Base-by-base conservation (phyloP, 139 green algal genomes). In the Chlorella sp. region DNA sequence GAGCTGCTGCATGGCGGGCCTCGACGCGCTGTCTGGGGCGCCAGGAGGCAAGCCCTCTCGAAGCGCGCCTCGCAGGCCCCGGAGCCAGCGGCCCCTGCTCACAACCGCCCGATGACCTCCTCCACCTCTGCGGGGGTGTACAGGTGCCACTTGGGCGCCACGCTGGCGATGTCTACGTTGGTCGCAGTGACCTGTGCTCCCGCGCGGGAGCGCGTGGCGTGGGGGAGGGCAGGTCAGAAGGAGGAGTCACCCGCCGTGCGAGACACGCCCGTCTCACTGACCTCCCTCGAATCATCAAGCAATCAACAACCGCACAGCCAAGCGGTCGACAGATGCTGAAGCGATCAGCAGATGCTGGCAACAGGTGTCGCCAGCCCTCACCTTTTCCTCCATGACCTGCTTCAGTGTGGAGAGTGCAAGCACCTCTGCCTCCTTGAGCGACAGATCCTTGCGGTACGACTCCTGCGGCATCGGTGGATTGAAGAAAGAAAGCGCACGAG, bases 321-420 rank as follows among this genome's bases (percentile, higher is more conserved):
- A n/a, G n/a, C n/a, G n/a, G n/a, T n/a, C n/a, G n/a, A n/a, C n/a
- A n/a, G n/a, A n/a, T n/a, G n/a, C n/a, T n/a, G n/a, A n/a, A n/a
- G n/a, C n/a, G n/a, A n/a, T n/a, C n/a, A n/a, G n/a, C n/a, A n/a
- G n/a, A n/a, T n/a, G n/a, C n/a, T 65, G 48, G 29, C 29, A 17
- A 7, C 59, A 41, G 12, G 41, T 2, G 8, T 11, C 25, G 8
- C 59, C 38, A n/a, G 11, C 23, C n/a, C 60, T 77, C 77, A 98
- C 94, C 93, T 99, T 99, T 85, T 99, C 96, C 83, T 99, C 95
- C 95, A 99, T 99, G 55, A 99, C 96, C 63, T 96, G 90, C 81
- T 99, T 99, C 21, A 99, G 87, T 5, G 94, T 98, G 40, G 81
- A 86, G 74, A 99, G 87, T 27, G 96, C 95, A 76, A 98, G 86